Percentiles rank a stretch among this genome's conserved stretches.
phyloP scores from a whole-genome alignment of 2,329 filamentous ascomycete species.

The Fusarium succisae region DNA sequence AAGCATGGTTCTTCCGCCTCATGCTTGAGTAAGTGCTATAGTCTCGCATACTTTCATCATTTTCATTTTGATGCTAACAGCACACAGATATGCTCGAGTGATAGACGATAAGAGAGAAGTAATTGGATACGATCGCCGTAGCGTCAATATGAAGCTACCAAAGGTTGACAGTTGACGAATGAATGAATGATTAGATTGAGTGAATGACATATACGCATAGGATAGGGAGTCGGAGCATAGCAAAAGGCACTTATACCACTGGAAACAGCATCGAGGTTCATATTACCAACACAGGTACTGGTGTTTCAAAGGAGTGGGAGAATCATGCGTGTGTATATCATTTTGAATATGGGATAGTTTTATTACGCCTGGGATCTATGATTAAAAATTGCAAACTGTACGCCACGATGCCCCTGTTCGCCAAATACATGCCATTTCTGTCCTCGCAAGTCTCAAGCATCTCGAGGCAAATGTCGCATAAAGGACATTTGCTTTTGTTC shows the following conservation, averaged over 20 bases:
- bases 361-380: constrained; percentile 33
- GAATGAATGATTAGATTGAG: not conserved
- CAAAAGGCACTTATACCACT: not conserved
- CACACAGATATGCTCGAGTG: constrained; percentile 67
- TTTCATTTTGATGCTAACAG: not conserved
- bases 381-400: constrained; percentile 30
- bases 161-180: not conserved
- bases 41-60: not conserved
- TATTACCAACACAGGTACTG: not conserved
- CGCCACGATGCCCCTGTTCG: constrained; percentile 30
- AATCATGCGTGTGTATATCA: not conserved
- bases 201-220: not conserved
- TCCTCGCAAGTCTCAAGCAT: not conserved
- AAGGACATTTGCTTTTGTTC: not conserved
- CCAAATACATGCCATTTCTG: constrained; percentile 18
- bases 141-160: constrained; percentile 37
- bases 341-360: constrained; percentile 2
- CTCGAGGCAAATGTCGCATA: constrained; percentile 2
- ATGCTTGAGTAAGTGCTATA: constrained; percentile 68
- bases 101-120: constrained; percentile 69
- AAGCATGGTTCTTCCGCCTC: constrained; percentile 74
- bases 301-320: not conserved
- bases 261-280: constrained; percentile 17
- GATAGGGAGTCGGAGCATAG: constrained; percentile 3
- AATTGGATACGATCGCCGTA: constrained; percentile 61